Conservation (phyloP, 441 rosid species). For the Brassica hybrid region DNA sequence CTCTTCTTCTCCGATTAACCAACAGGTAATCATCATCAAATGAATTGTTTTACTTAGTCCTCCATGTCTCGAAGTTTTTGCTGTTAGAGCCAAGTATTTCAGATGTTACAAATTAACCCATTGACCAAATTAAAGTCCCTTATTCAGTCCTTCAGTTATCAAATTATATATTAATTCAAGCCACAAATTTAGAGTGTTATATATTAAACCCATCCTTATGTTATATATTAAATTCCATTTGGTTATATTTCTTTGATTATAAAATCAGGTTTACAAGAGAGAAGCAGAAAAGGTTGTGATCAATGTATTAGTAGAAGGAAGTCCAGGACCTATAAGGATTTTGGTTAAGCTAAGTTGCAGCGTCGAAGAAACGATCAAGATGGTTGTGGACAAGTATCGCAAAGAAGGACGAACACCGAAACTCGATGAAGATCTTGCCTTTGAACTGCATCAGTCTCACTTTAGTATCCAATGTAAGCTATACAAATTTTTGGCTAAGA, state of each 20-base stretch:
- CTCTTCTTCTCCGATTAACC: slow-evolving; percentile 37
- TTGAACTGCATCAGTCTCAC: slow-evolving; percentile 74
- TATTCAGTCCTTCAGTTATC: not conserved
- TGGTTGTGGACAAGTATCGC: slow-evolving; percentile 64
- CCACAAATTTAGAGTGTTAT: not conserved
- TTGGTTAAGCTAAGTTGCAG: slow-evolving; percentile 73
- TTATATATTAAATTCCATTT: not conserved
- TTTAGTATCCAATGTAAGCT: slow-evolving; percentile 80
- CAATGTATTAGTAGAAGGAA: slow-evolving; percentile 84
- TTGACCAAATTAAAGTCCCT: not conserved
- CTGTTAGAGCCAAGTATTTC: not conserved
- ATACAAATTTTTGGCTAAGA: not conserved
- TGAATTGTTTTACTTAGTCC: slow-evolving; percentile 12
- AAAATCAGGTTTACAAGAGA: slow-evolving; percentile 35
- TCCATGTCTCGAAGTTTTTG: not conserved
- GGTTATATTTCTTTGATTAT: not conserved
- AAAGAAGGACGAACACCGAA: slow-evolving; percentile 79
- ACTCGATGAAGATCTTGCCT: slow-evolving; percentile 48
- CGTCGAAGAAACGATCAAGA: slow-evolving; percentile 70
- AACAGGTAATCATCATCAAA: slow-evolving; percentile 41
- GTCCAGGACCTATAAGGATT: slow-evolving; percentile 83
- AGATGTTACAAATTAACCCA: slow-evolving; percentile 2
- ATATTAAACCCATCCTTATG: not conserved
- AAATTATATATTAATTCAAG: not conserved
- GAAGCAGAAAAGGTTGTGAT: slow-evolving; percentile 79